A percentile compares a stretch with the other conserved stretches of the same genome.
Evolutionary conservation across 202 grass and related monocot genomes (phyloP).

Genomic region (Musa balbisiana): DNA sequence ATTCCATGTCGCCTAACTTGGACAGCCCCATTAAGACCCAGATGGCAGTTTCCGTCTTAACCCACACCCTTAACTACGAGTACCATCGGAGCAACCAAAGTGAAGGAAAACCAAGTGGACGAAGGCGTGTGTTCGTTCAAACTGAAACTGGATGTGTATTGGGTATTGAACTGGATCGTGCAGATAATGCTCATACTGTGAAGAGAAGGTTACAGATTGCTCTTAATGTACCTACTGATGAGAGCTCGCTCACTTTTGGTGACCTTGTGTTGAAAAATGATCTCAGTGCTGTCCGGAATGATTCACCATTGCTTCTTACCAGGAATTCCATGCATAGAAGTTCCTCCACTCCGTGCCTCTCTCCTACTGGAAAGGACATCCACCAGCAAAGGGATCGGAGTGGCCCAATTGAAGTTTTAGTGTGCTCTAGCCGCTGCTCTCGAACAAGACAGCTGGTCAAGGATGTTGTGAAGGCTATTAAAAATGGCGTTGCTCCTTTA

Average conservation of each 20-base stretch:
- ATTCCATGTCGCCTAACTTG: slow-evolving; percentile 64
- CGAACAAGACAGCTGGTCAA: slow-evolving; percentile 67
- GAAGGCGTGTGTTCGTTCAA: slow-evolving; percentile 98
- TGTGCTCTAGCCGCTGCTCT: slow-evolving; percentile 55
- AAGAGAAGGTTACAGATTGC: slow-evolving; percentile 92
- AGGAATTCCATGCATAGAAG: slow-evolving; percentile 76
- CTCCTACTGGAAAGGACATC: slow-evolving; percentile 65
- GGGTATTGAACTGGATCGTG: slow-evolving; percentile 76
- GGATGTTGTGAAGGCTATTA: slow-evolving; percentile 76
- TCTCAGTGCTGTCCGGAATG: slow-evolving; percentile 75
- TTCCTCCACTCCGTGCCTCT: slow-evolving; percentile 88
- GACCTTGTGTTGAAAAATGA: slow-evolving; percentile 85
- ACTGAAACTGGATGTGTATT: slow-evolving; percentile 85
- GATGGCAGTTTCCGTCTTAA: slow-evolving; percentile 79
- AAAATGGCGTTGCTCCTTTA: slow-evolving; percentile 69
- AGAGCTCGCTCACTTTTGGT: slow-evolving; percentile 82
- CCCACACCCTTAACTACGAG: slow-evolving; percentile 60
- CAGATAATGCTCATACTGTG: slow-evolving; percentile 81
- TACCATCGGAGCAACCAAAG: slow-evolving; percentile 47
- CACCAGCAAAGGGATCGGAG: slow-evolving; percentile 52
- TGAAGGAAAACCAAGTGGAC: slow-evolving; percentile 51
- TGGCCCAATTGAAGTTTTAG: slow-evolving; percentile 79
- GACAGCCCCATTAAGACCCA: slow-evolving; percentile 85
- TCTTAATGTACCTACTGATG: slow-evolving; percentile 69
- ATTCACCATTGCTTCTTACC: slow-evolving; percentile 74